Evolutionary conservation across 345 rosid species (phyloP), one percentile per base, ranked within the genome.

Genomic region (Hibiscus mutabilis): DNA sequence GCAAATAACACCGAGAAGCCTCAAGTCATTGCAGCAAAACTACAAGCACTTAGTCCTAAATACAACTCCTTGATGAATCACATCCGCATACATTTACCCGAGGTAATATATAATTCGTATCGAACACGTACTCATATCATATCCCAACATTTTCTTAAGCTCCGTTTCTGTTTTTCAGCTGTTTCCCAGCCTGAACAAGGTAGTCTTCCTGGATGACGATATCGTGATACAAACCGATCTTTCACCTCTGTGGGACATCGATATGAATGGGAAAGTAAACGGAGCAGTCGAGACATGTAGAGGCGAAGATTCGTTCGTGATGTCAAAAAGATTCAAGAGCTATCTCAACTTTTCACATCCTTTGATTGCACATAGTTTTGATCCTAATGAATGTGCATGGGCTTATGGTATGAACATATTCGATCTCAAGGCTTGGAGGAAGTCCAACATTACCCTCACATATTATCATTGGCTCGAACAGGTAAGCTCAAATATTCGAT

Each of bases 391-490:
- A 75, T 95, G 99, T 59, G 99, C 99, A 13, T 95, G 99, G 99
- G 97, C 97, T 44, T 95, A 91, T 63, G 99, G 97, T 64, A 91
- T 95, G 97, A 95, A 95, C 68, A 79, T 95, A 59, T 95, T 95
- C 59, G 92, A 95, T 77, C 80, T 95, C 21, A 76, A 89, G 3
- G 97, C 92, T 74, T 95, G 99, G 99, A 90, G 97, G 77, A 90
- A 76, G 77, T 85, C 94, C 73, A 95, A 95, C 81, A 83, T 95
- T 60, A 95, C 94, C 85, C 81, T 80, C 16, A 86, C 93, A 49
- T 95, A 95, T 81, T 89, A 95, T 79, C 80, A 86, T 58, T 92
- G 97, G 99, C 85, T 95, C 60, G 86, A 95, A 60, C 78, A 94
- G 93, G 98, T 90, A 84, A 86, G 7, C 35, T 31, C 6, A 31